Conservation (phyloP, 345 rosid genomes). For the Geranium rotundifolium region DNA sequence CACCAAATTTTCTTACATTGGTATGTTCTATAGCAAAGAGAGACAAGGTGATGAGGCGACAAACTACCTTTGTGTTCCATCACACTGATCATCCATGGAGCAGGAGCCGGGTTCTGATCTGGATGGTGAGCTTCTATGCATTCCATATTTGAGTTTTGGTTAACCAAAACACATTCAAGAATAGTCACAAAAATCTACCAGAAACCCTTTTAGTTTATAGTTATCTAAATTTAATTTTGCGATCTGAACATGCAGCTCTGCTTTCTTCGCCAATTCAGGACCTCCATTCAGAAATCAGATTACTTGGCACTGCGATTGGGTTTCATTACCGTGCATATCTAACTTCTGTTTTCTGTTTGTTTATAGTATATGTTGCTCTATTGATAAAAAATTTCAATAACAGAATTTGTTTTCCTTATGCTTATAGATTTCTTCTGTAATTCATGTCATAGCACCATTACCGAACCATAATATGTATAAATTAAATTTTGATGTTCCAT, state of each 20-base stretch:
- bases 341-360: not conserved
- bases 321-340: constrained; percentile 64
- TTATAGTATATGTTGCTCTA: constrained; percentile 5
- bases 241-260: constrained; percentile 49
- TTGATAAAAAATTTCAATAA: not conserved
- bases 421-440: not conserved
- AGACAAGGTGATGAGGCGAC: constrained; percentile 58
- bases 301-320: constrained; percentile 80
- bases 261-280: constrained; percentile 73
- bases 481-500: not conserved
- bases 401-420: not conserved
- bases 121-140: constrained; percentile 56
- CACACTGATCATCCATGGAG: constrained; percentile 97
- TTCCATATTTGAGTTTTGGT: constrained; percentile 1
- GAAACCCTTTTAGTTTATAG: not conserved
- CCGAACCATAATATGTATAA: not conserved
- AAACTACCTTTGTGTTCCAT: constrained; percentile 76
- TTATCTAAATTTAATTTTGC: not conserved
- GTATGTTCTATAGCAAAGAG: constrained; percentile 40
- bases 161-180: too few species aligned
- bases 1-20: constrained; percentile 2
- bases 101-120: constrained; percentile 68
- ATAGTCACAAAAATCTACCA: not conserved
- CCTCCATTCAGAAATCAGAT: constrained; percentile 67
- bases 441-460: too few species aligned